Base-by-base conservation (phyloP, 345 rosid genomes). In the Fremontodendron californicum region DNA sequence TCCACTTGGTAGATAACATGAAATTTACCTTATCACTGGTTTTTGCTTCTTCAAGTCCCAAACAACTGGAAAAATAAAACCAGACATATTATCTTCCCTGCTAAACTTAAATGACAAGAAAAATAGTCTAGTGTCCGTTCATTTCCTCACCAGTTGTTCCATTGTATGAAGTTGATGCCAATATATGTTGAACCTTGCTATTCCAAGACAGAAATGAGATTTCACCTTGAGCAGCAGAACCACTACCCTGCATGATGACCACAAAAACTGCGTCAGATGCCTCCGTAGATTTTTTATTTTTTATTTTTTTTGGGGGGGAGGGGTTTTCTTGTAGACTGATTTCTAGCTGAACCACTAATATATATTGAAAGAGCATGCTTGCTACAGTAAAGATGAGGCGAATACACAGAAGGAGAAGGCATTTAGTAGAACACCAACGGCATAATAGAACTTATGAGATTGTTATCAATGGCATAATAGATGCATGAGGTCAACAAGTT, bases 31-130 rank as follows among this genome's bases (percentile, higher is more conserved):
- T 74, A 96, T 92, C 37, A 90, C 92, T 21, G 97, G 97, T 81
- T 94, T 96, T 85, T 94, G 98, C 89, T 90, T 96, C 91, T 90
- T 96, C 82, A 94, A 82, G 90, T 94, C 98, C 99, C 99, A 96
- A 71, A 96, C 92, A 75, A 92, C 99, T 96, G 93, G 73, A 79
- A 77, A 76, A 63, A 78, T 37, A 76, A 25, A 69, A 77, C 18
- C 9, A 80, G 37, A 29, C 15, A 31, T 65, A 80, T 39, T 54
- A 54, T 23, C 37, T 76, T 51, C 67, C 62, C 15, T 3, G n/a
- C 2, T 37, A 61, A 21, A 45, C 9, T 48, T 55, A 37, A 46
- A 45, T 23, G 52, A 29, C 39, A 71, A 78, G 33, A 19, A 7
- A 76, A 75, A 46, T 42, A 77, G 45, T 16, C 13, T 37, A 29